phyloP scores from a whole-genome alignment of 2,329 filamentous ascomycete species.

The Penicillium sp. region DNA sequence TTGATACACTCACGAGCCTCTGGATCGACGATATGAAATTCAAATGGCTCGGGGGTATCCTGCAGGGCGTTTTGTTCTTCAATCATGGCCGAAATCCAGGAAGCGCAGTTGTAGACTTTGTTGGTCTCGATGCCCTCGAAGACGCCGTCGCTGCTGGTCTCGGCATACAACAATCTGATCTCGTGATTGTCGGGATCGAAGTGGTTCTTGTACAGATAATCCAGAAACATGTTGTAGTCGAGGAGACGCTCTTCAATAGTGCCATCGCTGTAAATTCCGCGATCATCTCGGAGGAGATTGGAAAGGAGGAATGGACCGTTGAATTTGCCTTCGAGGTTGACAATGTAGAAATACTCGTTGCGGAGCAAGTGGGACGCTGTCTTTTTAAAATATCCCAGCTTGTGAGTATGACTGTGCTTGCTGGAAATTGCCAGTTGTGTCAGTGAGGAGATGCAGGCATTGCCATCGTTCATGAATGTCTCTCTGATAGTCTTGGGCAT shows the following conservation, averaged over 20 bases:
- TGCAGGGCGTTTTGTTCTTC: conserved; percentile 1
- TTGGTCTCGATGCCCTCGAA: neutral
- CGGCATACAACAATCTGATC: neutral
- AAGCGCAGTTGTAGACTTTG: neutral
- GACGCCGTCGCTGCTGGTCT: neutral
- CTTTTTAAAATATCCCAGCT: neutral
- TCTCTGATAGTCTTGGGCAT: neutral
- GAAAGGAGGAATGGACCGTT: neutral
- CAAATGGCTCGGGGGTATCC: neutral
- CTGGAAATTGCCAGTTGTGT: neutral
- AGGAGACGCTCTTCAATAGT: neutral
- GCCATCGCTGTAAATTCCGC: neutral
- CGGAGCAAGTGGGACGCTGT: neutral
- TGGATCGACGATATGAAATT: neutral
- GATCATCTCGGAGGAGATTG: neutral
- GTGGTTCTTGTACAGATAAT: neutral
- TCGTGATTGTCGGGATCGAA: neutral
- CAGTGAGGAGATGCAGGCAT: neutral
- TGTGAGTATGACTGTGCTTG: neutral
- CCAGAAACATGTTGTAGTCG: neutral
- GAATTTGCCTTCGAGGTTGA: neutral
- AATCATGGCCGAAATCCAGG: conserved; percentile 3
- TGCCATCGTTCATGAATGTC: neutral
- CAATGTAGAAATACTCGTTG: neutral
- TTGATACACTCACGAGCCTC: neutral